A percentile compares a stretch with the other conserved stretches of the same genome.
Evolutionary conservation across 192 early-diverging fungal genomes (phyloP).

Genomic region (Coemansia furcata): DNA sequence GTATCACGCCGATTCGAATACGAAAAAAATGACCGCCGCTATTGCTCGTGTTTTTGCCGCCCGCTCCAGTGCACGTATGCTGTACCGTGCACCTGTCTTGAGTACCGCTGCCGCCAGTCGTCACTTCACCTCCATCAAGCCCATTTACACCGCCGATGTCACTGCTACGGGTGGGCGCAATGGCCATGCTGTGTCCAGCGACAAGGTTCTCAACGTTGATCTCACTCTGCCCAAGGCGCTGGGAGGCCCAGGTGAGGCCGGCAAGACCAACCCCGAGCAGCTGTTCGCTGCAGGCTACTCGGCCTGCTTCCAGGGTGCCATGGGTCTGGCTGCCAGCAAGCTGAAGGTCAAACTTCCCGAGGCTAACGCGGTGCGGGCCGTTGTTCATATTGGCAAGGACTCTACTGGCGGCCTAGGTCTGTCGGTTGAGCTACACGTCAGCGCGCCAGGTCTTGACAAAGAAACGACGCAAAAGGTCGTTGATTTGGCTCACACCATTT

Average conservation of each 20-base stretch:
- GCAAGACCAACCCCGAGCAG: constrained; percentile 61
- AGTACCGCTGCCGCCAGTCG: constrained; percentile 16
- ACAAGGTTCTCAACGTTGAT: constrained; percentile 50
- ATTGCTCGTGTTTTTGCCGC: constrained; percentile 33
- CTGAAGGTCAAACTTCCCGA: constrained; percentile 49
- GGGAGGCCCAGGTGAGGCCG: constrained; percentile 53
- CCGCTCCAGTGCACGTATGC: constrained; percentile 20
- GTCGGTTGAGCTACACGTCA: constrained; percentile 53
- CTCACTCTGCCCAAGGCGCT: constrained; percentile 59
- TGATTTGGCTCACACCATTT: constrained; percentile 55
- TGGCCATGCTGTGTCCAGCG: constrained; percentile 57
- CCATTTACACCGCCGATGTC: constrained; percentile 59
- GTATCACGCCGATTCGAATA: background rate
- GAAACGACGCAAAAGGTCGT: constrained; percentile 45
- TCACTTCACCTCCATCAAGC: constrained; percentile 51
- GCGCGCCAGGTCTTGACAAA: constrained; percentile 51
- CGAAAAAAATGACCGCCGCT: constrained; percentile 18
- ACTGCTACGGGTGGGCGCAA: constrained; percentile 57
- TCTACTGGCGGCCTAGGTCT: constrained; percentile 53
- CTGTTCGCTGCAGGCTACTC: constrained; percentile 58
- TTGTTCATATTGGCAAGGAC: constrained; percentile 56
- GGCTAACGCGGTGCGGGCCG: constrained; percentile 48
- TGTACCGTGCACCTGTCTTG: background rate
- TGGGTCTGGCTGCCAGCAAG: constrained; percentile 52
- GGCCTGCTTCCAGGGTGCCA: constrained; percentile 61